Evolutionary conservation across 1,139 yeast species (phyloP), one percentile per base, ranked within the genome.

Genomic region (Wickerhamomyces sp.): DNA sequence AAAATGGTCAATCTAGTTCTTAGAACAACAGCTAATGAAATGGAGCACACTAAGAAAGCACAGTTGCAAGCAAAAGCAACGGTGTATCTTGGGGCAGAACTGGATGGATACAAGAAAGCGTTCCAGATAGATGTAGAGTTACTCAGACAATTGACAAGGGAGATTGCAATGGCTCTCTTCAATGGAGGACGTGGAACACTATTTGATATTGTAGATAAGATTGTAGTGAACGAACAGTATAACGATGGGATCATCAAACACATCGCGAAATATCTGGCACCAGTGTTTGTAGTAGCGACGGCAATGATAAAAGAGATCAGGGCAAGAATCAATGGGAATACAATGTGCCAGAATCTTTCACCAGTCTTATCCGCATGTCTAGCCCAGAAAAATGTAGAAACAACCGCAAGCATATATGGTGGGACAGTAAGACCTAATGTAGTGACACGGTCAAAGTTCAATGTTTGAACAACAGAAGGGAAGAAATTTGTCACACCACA

Each of bases 231-330:
- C 0, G 81, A 69, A 53, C 79, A 74, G 54, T 76, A 76, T 40
- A 76, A 58, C 1, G 76, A 68, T 28, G 80, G 80, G 42, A 77
- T 72, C 79, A 77, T 74, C 41, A 77, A 61, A 56, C 79, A 73
- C 81, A 77, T 77, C 32, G 81, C 73, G 45, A 76, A 74, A 49
- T 77, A 77, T 44, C 83, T 63, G 3, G 81, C 81, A 6, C 76
- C 82, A 2, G 75, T 72, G 49, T 76, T 74, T 41, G 72, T 59
- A 1, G 81, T 73, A 2, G 81, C 60, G 12, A 73, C 78, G 1
- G 79, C 68, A 31, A 77, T 76, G 40, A 77, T 70, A 50, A 76
- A 77, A 0, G 81, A 68, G 4, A 66, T 51, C 47, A 76, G 55
- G 0, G 81, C 60, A 6, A 73, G 43, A 5, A 62, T 32, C 40